Conservation (phyloP, 768 basidiomycete genomes). For the Tulasnella sp. region DNA sequence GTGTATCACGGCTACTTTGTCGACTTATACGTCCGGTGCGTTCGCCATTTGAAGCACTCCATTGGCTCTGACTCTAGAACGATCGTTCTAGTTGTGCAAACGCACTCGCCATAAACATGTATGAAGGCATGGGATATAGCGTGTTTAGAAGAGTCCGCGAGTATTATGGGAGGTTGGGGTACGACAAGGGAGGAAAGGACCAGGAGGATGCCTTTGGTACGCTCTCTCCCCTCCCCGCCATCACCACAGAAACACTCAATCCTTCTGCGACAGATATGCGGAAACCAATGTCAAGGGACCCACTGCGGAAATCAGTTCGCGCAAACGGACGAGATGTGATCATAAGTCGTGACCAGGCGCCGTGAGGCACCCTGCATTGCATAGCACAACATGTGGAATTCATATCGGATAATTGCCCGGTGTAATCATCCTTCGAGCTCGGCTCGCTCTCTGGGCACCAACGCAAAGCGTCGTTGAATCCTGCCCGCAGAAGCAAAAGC, state of each 20-base stretch:
- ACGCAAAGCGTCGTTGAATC: too few species aligned
- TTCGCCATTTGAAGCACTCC: constrained; percentile 12
- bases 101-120: constrained; percentile 73
- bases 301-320: constrained; percentile 26
- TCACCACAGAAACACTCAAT: constrained; percentile 19
- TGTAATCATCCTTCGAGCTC: too few species aligned
- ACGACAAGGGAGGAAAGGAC: constrained; percentile 63
- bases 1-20: constrained; percentile 80
- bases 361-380: background rate
- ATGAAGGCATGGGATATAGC: constrained; percentile 85
- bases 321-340: constrained; percentile 29
- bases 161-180: constrained; percentile 65
- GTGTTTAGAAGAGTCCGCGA: constrained; percentile 83
- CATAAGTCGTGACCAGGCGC: constrained; percentile 22
- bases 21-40: constrained; percentile 75
- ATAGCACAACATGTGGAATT: background rate
- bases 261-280: constrained; percentile 32
- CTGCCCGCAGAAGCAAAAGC: too few species aligned
- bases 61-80: constrained; percentile 7
- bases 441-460: too few species aligned
- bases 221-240: constrained; percentile 25
- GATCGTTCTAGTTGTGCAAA: constrained; percentile 47
- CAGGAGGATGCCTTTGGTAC: constrained; percentile 87
- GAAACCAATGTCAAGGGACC: constrained; percentile 32
- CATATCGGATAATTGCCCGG: too few species aligned